These are phyloP conservation scores for Cordyceps pruinosa DNA, from an alignment of 2,329 filamentous ascomycete genomes.

Conservation along the genomic window DNA sequence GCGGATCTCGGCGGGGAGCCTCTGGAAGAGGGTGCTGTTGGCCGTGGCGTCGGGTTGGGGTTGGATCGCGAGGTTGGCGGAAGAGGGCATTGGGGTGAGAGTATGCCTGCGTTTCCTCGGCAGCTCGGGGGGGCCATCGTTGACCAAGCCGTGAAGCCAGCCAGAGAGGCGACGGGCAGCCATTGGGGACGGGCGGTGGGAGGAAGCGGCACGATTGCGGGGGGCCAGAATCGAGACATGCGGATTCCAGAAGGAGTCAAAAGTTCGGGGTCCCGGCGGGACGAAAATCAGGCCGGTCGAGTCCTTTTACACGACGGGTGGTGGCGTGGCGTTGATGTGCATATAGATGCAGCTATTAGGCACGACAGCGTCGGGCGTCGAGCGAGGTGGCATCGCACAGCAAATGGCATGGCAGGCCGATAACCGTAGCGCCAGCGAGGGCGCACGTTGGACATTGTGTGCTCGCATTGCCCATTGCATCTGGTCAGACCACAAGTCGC, in stretches of 20 bases:
- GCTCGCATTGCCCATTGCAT: conserved; percentile 1
- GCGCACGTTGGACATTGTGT: neutral
- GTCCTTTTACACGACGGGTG: conserved; percentile 3
- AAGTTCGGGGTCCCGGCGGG: neutral
- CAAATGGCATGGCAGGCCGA: neutral
- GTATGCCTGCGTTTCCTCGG: neutral
- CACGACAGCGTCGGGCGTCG: conserved; percentile 1
- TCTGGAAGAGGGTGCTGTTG: conserved; percentile 24
- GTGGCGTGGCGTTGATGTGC: conserved; percentile 2
- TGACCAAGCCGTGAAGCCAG: conserved; percentile 10
- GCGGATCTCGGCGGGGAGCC: conserved; percentile 28
- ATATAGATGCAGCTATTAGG: conserved; percentile 3
- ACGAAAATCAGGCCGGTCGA: neutral
- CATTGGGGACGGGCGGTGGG: neutral
- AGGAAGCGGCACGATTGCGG: neutral
- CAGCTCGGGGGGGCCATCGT: neutral
- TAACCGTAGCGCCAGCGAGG: neutral
- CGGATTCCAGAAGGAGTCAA: neutral
- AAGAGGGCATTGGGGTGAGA: neutral
- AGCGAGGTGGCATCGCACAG: neutral
- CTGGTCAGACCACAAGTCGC: neutral
- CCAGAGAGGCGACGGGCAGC: neutral
- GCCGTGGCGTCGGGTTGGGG: neutral
- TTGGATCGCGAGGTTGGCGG: neutral
- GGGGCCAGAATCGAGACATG: neutral